These are phyloP conservation scores for Escovopsis sp. DNA, from an alignment of 2,329 filamentous ascomycete genomes.

Conservation along the genomic window DNA sequence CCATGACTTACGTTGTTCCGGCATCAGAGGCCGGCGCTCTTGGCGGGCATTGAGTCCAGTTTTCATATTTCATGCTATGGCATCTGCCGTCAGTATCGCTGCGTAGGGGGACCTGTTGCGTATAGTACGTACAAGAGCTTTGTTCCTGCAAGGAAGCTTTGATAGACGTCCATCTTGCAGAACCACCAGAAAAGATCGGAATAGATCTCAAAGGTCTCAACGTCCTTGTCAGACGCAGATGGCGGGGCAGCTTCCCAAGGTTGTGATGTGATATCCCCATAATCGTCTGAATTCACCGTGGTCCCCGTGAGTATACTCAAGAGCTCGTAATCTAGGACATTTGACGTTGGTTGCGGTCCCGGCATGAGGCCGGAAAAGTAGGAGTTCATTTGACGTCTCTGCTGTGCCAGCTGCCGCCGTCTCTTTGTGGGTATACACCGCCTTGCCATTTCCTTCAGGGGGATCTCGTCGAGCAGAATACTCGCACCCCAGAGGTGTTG, in stretches of 20 bases:
- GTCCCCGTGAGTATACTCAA: slow-evolving; percentile 27
- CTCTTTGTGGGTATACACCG: slow-evolving; percentile 52
- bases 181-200: slow-evolving; percentile 95
- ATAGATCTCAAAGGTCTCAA: slow-evolving; percentile 66
- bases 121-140: slow-evolving; percentile 56
- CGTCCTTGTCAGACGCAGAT: slow-evolving; percentile 40
- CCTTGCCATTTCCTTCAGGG: slow-evolving; percentile 58
- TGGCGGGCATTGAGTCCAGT: slow-evolving; percentile 80
- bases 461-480: slow-evolving; percentile 69
- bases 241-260: slow-evolving; percentile 10
- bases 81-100: slow-evolving; percentile 9
- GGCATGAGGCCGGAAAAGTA: slow-evolving; percentile 8
- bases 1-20: slow-evolving; percentile 48
- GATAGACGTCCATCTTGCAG: slow-evolving; percentile 83
- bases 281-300: slow-evolving; percentile 22
- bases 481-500: slow-evolving; percentile 77
- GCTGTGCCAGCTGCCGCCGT: slow-evolving; percentile 10
- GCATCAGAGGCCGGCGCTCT: slow-evolving; percentile 63
- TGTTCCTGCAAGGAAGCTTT: slow-evolving; percentile 78
- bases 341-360: slow-evolving; percentile 1
- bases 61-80: slow-evolving; percentile 58
- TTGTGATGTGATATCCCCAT: slow-evolving; percentile 20
- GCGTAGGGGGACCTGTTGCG: background rate
- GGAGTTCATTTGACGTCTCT: slow-evolving; percentile 1
- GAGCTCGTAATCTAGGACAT: slow-evolving; percentile 27